Percentiles rank a stretch among this genome's conserved stretches.
Conservation (phyloP, 805 yeast genomes). For the Tetrapisispora namnaoensis region DNA sequence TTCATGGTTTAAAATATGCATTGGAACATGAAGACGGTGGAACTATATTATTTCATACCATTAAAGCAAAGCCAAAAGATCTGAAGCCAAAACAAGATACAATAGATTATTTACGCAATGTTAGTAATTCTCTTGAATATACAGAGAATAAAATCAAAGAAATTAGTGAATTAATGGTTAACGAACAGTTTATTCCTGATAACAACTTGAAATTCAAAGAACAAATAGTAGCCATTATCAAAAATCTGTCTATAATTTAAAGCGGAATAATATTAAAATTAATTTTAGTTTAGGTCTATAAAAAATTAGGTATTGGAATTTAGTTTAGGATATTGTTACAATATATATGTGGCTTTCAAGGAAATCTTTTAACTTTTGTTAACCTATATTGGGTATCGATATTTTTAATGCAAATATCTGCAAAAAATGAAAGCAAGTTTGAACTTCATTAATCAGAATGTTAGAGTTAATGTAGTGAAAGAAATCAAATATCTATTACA, state of each 20-base stretch:
- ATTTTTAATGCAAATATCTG: neutral
- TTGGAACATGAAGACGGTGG: conserved; percentile 12
- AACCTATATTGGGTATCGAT: neutral
- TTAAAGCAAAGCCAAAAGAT: conserved; percentile 45
- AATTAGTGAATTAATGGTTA: conserved; percentile 13
- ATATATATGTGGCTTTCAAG: neutral
- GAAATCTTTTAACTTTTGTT: neutral
- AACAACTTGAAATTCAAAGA: neutral
- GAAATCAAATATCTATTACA: conserved; percentile 28
- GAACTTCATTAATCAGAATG: neutral
- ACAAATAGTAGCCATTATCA: neutral
- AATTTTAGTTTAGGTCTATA: neutral
- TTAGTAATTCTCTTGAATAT: conserved; percentile 21
- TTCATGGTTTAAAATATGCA: conserved; percentile 45
- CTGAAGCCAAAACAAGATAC: conserved; percentile 41
- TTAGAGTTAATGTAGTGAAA: neutral
- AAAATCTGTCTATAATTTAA: neutral
- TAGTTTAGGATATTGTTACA: neutral
- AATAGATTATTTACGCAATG: conserved; percentile 36
- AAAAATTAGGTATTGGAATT: neutral
- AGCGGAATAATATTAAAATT: neutral
- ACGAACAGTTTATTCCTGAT: conserved; percentile 17
- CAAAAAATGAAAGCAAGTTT: neutral
- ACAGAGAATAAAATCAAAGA: conserved; percentile 14
- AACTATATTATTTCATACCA: conserved; percentile 38